Conservation (phyloP, 2,329 filamentous ascomycete genomes). For the Albifimbria verrucaria region DNA sequence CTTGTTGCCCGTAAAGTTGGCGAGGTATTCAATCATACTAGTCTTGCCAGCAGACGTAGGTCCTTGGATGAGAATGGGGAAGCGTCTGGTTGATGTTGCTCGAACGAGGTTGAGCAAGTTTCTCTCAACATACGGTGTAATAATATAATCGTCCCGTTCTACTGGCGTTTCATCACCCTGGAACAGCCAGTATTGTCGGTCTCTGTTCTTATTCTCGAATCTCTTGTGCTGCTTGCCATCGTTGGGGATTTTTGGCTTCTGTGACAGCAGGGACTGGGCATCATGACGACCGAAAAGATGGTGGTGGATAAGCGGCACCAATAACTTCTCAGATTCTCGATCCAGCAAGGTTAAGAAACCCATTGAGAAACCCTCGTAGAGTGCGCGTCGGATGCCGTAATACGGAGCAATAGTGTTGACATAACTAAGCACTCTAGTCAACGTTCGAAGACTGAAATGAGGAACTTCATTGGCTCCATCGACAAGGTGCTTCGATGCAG, state of each 20-base stretch:
- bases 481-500: constrained; percentile 78
- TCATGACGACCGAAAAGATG: constrained; percentile 71
- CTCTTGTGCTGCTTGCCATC: constrained; percentile 78
- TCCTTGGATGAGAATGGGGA: constrained; percentile 92
- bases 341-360: constrained; percentile 90
- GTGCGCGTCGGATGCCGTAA: constrained; percentile 79
- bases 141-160: constrained; percentile 86
- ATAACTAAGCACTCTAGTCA: constrained; percentile 87
- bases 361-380: constrained; percentile 98
- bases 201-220: constrained; percentile 62
- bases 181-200: constrained; percentile 84
- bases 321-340: constrained; percentile 72
- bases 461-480: constrained; percentile 95
- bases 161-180: constrained; percentile 64
- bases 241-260: constrained; percentile 71
- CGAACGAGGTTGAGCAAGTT: constrained; percentile 94
- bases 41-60: constrained; percentile 98
- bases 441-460: constrained; percentile 92
- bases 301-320: constrained; percentile 76
- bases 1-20: constrained; percentile 93
- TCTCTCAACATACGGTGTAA: constrained; percentile 90
- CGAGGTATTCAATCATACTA: constrained; percentile 98
- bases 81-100: constrained; percentile 86
- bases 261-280: constrained; percentile 69
- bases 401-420: constrained; percentile 78